phyloP scores from a whole-genome alignment of 208 protist species.

The Crithidia bombi region DNA sequence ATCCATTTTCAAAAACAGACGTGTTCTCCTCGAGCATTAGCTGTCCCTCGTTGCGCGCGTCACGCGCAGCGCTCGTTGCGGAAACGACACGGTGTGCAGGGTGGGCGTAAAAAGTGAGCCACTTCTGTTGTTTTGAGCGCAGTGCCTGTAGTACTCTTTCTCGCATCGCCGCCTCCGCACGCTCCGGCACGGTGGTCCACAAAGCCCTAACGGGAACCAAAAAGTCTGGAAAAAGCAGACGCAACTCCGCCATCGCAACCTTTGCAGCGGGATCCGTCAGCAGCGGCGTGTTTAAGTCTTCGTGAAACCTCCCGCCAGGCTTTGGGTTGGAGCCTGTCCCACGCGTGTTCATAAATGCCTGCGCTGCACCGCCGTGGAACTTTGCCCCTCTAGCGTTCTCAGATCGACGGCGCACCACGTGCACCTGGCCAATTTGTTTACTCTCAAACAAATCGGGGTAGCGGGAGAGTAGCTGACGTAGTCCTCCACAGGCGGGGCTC shows the following conservation, averaged over 20 bases:
- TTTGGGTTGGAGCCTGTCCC: too few relatives aligned
- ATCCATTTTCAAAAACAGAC: slow-evolving; percentile 27
- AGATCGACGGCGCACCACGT: slow-evolving; percentile 13
- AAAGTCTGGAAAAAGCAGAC: slow-evolving; percentile 56
- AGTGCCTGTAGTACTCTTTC: slow-evolving; percentile 19
- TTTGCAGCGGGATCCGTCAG: not conserved
- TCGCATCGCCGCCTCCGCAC: slow-evolving; percentile 5
- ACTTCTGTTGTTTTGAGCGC: not conserved
- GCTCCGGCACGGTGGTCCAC: slow-evolving; percentile 27
- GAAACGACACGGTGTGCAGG: slow-evolving; percentile 7
- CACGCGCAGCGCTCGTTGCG: not conserved
- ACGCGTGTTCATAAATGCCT: too few relatives aligned
- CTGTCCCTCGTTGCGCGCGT: not conserved
- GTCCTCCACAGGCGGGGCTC: slow-evolving; percentile 13
- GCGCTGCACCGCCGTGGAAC: not conserved
- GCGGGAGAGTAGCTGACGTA: slow-evolving; percentile 21
- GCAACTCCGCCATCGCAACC: slow-evolving; percentile 20
- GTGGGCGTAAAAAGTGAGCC: slow-evolving; percentile 20
- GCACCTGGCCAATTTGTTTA: slow-evolving; percentile 29
- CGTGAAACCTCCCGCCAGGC: too few relatives aligned
- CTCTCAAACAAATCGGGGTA: slow-evolving; percentile 28
- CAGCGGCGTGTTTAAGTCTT: not conserved
- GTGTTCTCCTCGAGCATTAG: not conserved
- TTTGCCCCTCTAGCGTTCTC: not conserved
- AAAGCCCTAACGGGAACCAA: slow-evolving; percentile 62